phyloP scores from a whole-genome alignment of 1,284 basidiomycete genomes.

The Boletus subluridellus region DNA sequence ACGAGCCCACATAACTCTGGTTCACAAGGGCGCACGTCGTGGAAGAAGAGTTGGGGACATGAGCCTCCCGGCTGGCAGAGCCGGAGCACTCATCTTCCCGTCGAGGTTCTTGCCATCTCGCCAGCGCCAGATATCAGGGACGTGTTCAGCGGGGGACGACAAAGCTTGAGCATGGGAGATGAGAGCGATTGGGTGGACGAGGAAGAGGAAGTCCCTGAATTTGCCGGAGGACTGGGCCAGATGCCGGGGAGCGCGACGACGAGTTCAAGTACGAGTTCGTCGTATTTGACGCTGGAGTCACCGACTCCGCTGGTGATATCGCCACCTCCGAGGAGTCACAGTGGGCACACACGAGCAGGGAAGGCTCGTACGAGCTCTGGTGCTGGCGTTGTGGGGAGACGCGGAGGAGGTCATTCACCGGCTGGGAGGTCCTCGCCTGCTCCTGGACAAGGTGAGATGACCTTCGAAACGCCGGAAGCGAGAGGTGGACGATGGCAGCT shows the following conservation, averaged over 20 bases:
- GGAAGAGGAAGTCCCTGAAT: constrained; percentile 72
- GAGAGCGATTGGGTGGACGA: constrained; percentile 84
- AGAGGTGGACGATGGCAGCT: constrained; percentile 58
- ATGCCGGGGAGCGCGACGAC: constrained; percentile 43
- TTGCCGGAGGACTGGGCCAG: constrained; percentile 75
- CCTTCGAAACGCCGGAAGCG: constrained; percentile 47
- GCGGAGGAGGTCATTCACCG: constrained; percentile 55
- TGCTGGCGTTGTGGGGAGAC: constrained; percentile 23
- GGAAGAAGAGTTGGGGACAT: constrained; percentile 83
- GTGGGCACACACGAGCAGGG: constrained; percentile 23
- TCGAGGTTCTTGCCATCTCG: constrained; percentile 68
- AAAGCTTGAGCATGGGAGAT: constrained; percentile 59
- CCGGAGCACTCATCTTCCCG: constrained; percentile 61
- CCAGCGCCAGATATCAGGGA: constrained; percentile 66
- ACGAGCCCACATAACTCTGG: constrained; percentile 44
- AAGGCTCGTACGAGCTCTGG: constrained; percentile 25
- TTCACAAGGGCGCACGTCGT: constrained; percentile 65
- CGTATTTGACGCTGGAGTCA: constrained; percentile 28
- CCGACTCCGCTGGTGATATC: constrained; percentile 38
- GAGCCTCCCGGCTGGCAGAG: constrained; percentile 82
- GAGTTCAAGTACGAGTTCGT: constrained; percentile 25
- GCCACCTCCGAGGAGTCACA: constrained; percentile 41
- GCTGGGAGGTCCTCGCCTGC: constrained; percentile 56
- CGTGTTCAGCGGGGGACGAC: constrained; percentile 63
- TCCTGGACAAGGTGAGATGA: constrained; percentile 43